These are phyloP conservation scores for Balansia obtecta DNA, from an alignment of 2,329 filamentous ascomycete genomes.

Conservation along the genomic window DNA sequence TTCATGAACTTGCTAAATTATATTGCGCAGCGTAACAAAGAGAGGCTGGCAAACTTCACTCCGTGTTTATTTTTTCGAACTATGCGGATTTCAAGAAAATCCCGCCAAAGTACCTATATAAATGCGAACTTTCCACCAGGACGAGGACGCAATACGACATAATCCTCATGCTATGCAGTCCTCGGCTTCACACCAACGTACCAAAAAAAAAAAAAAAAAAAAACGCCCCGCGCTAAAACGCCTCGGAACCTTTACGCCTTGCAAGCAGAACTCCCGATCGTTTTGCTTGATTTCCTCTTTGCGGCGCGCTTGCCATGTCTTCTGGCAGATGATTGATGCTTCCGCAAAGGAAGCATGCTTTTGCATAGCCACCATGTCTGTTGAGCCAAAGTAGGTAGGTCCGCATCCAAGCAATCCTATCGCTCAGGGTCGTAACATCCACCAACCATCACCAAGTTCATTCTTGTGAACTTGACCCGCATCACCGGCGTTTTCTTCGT, in stretches of 20 bases:
- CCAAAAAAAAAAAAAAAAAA: no score
- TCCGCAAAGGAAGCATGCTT: conserved; percentile 5
- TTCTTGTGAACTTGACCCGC: conserved; percentile 84
- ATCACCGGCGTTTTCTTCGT: conserved; percentile 95
- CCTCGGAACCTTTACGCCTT: background rate
- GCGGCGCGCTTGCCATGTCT: conserved; percentile 4
- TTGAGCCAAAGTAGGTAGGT: conserved; percentile 1
- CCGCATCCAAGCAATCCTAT: conserved; percentile 14
- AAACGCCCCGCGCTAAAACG: background rate
- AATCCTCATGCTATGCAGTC: background rate
- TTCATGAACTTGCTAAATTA: background rate
- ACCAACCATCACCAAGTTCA: conserved; percentile 85
- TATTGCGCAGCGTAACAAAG: no score
- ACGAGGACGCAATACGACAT: background rate
- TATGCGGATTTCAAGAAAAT: background rate
- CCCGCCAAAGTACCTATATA: background rate
- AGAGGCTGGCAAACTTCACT: no score
- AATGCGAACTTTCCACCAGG: background rate
- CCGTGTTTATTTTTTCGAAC: background rate
- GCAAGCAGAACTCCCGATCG: background rate
- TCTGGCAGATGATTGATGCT: conserved; percentile 1
- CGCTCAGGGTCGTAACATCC: conserved; percentile 52
- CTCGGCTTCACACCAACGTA: background rate
- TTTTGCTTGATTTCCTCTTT: conserved; percentile 1
- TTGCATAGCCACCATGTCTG: background rate